Evolutionary conservation across 805 yeast species (phyloP), one percentile per base, ranked within the genome.

Genomic region (Lipomyces chichibuensis): DNA sequence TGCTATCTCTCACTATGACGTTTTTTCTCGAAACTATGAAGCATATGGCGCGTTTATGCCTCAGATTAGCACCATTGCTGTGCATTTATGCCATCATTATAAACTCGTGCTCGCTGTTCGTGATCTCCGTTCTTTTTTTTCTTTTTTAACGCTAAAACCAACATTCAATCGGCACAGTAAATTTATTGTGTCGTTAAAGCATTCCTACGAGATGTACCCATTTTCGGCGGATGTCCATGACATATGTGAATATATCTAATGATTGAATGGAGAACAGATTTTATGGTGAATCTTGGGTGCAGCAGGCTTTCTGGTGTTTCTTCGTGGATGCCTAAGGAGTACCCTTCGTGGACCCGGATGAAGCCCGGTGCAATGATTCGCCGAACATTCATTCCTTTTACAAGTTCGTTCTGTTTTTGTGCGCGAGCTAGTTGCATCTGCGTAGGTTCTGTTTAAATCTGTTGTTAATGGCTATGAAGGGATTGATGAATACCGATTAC

Each of bases 331-430:
- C 69, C 84, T 81, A 81, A 84, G 85, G 86, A 84, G 76, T 77
- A 79, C 80, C 87, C 87, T 85, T 85, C 86, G 87, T 84, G 87
- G 82, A 79, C 84, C 85, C 86, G 85, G 79, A 83, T 85, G 88
- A 80, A 85, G 82, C 75, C 70, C 76, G 86, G 82, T 85, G 88
- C 88, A 85, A 85, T 80, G 88, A 85, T 84, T 80, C 78, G 78
- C 83, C 74, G 78, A 73, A 79, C 80, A 79, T 75, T 43, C 80
- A 79, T 75, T 43, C 11, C 49, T 43, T 43, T 8, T 9, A n/a
- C 6, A 17, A n/a, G 20, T 4, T 43, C 13, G 2, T 43, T 43
- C 49, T 43, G 23, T 17, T 43, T n/a, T 17, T 43, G n/a, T 43
- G 20, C 5, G 23, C n/a, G 13, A 11, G 39, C 39, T 17, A 43